Evolutionary conservation across 257 asterid species (phyloP), one percentile per base, ranked within the genome.

Genomic region (Echium plantagineum): DNA sequence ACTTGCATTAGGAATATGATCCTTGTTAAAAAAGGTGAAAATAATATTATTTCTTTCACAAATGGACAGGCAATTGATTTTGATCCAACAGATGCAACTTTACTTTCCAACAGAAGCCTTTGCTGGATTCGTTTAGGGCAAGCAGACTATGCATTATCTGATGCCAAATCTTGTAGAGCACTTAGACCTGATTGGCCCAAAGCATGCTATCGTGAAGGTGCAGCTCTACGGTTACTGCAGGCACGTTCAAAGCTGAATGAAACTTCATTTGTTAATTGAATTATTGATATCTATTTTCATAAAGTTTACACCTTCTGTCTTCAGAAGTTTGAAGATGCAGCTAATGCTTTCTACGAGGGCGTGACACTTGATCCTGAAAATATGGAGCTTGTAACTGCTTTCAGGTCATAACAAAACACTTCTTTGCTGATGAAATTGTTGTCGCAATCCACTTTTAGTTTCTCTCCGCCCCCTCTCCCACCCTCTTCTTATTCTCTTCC

Each of bases 121-220:
- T 82, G 94, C 72, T 88, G 96, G 96, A 54, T 85, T 46, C 93
- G 94, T 21, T 58, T 84, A 55, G 98, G 98, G 53, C 96, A 93
- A 77, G 91, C 97, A 53, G 95, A 84, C 15, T 87, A 64, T 20
- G 97, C 98, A 32, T 81, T 93, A 67, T 72, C 83, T 63, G 98
- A 93, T 81, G 98, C 97, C 1, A 80, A 73, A 75, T 82, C 83
- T 55, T 83, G 94, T 63, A 81, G 84, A 69, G 87, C 76, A 75
- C 83, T 89, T 17, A 84, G 84, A 72, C 97, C 98, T 2, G 94
- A 93, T 81, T 93, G 98, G 98, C 71, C 97, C 12, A 93, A 93
- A 68, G 97, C 95, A 68, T 89, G 85, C 80, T 93, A 84, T 63
- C 93, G 98, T 48, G 96, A 84, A 75, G 98, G 98, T 57, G 95